These are phyloP conservation scores for Lepiota brunneoincarnata DNA, from an alignment of 768 basidiomycete species.

Conservation along the genomic window DNA sequence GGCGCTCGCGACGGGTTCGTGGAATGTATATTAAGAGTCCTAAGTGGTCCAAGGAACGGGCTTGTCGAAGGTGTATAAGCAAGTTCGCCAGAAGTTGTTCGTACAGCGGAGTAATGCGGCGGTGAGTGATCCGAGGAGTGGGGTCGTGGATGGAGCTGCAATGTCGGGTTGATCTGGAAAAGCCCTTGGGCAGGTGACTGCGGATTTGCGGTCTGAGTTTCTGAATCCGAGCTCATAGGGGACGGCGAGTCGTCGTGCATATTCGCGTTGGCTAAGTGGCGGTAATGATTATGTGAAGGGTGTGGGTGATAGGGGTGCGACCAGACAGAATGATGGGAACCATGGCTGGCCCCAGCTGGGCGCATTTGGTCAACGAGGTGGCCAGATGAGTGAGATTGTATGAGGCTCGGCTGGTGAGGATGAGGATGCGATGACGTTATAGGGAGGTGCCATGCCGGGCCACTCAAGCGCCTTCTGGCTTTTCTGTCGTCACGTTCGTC, in stretches of 20 bases:
- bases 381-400: constrained; percentile 39
- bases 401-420: constrained; percentile 26
- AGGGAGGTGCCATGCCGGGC: constrained; percentile 54
- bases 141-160: constrained; percentile 17
- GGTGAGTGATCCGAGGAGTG: constrained; percentile 27
- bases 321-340: constrained; percentile 25
- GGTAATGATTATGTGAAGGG: constrained; percentile 32
- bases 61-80: constrained; percentile 69
- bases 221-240: constrained; percentile 68
- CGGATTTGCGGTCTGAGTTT: constrained; percentile 31
- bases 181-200: constrained; percentile 32
- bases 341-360: constrained; percentile 19
- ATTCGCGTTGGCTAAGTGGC: constrained; percentile 23
- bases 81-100: constrained; percentile 30
- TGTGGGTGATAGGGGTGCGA: constrained; percentile 46
- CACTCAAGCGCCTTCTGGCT: constrained; percentile 45
- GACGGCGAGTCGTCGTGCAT: constrained; percentile 64
- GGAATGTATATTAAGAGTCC: constrained; percentile 73
- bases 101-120: constrained; percentile 27
- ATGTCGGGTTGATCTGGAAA: constrained; percentile 25
- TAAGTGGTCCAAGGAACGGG: constrained; percentile 77
- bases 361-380: constrained; percentile 37
- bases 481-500: constrained; percentile 7
- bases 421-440: constrained; percentile 24
- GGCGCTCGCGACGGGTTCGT: constrained; percentile 69